Conservation (phyloP, 805 yeast species). For the Pichia ethanolica region DNA sequence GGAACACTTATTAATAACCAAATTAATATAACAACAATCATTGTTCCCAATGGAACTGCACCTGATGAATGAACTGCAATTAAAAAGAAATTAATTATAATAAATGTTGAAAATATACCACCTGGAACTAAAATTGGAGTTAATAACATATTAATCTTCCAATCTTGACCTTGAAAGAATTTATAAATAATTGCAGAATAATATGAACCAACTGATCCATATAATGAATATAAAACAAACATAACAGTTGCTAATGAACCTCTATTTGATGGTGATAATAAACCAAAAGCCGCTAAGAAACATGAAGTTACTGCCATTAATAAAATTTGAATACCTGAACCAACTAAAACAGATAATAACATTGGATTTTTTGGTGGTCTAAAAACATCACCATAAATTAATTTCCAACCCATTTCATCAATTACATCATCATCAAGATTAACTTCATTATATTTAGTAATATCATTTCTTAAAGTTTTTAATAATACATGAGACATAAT, state of each 20-base stretch:
- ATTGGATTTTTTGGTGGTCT: slow-evolving; percentile 69
- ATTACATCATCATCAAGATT: slow-evolving; percentile 80
- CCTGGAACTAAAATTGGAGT: slow-evolving; percentile 90
- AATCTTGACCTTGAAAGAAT: slow-evolving; percentile 83
- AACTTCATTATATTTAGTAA: slow-evolving; percentile 80
- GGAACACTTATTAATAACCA: slow-evolving; percentile 89
- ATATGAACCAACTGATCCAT: slow-evolving; percentile 79
- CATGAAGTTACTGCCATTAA: slow-evolving; percentile 69
- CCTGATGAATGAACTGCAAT: slow-evolving; percentile 79
- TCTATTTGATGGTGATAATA: slow-evolving; percentile 88
- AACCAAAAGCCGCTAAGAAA: slow-evolving; percentile 78
- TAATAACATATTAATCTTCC: slow-evolving; percentile 79
- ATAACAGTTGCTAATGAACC: slow-evolving; percentile 88
- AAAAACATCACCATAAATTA: slow-evolving; percentile 92
- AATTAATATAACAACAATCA: slow-evolving; percentile 68
- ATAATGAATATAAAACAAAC: slow-evolving; percentile 75
- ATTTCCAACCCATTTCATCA: slow-evolving; percentile 96
- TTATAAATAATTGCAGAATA: slow-evolving; percentile 82
- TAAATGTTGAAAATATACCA: slow-evolving; percentile 49
- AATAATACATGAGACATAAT: slow-evolving; percentile 73
- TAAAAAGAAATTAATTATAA: slow-evolving; percentile 75
- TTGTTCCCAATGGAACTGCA: slow-evolving; percentile 88
- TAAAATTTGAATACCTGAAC: slow-evolving; percentile 81
- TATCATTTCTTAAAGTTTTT: slow-evolving; percentile 77
- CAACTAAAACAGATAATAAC: slow-evolving; percentile 71